Base-by-base conservation (phyloP, 352 stramenopile species). In the Globisporangium lucens region DNA sequence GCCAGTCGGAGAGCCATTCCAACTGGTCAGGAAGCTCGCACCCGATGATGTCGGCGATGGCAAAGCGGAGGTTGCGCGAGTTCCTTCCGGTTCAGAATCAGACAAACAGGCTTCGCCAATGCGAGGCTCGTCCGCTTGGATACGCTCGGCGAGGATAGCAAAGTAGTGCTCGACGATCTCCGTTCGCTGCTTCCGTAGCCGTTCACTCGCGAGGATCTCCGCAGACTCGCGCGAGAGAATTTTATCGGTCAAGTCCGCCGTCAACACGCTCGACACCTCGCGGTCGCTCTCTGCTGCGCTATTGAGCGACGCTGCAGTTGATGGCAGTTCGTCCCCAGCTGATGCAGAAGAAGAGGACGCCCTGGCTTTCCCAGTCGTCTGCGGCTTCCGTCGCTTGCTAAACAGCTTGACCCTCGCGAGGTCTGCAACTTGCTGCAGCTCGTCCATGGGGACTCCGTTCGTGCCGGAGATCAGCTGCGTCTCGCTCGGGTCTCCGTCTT, bases 361-460 rank as follows among this genome's bases (percentile, higher is more conserved):
- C 20, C 9, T 33, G 5, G 30, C 22, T 61, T 47, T 15, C 7
- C 43, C 47, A 0, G 22, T 49, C 2, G n/a, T 49, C 2, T 68
- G 58, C 36, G 65, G 49, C 9, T 47, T 57, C 24, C 56, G 68
- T 35, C 33, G 62, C 60, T 69, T 74, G 63, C 27, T 70, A 38
- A 90, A 88, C 30, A 92, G 66, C 59, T 87, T 87, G 68, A 88
- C 73, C 4, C 82, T 78, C 52, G 76, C 77, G 24, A 78, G 67
- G 64, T 90, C 80, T 5, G 79, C 75, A 22, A 82, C 78, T 30
- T 88, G 79, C 66, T 88, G 74, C 24, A 89, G 68, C 74, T 92
- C 84, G 27, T 82, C 79, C 65, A 84, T 76, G 1, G 80, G 68
- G 35, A 77, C 73, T 56, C 89, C 82, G 35, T 90, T 74, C 43